These are phyloP conservation scores for Cryptococcus amylolentus DNA, from an alignment of 1,284 basidiomycete genomes.

Conservation along the genomic window DNA sequence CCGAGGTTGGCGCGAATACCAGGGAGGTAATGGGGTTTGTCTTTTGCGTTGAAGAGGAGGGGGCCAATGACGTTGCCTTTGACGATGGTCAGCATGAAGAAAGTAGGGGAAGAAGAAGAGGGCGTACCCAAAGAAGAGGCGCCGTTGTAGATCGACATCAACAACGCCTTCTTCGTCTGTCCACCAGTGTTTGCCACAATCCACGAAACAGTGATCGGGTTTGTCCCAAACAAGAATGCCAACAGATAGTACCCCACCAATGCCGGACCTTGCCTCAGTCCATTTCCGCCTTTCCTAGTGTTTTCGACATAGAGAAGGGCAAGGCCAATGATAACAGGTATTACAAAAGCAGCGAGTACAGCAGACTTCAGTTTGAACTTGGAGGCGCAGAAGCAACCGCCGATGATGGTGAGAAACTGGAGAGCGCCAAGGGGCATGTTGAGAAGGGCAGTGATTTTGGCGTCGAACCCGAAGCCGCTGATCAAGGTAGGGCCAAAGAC, in stretches of 20 bases:
- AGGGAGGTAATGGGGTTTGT: constrained; percentile 42
- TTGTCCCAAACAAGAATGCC: constrained; percentile 48
- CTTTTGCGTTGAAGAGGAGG: constrained; percentile 41
- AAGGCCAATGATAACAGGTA: constrained; percentile 43
- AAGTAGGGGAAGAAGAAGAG: not conserved
- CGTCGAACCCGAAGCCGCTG: constrained; percentile 38
- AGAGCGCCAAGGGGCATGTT: constrained; percentile 50
- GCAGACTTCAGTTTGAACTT: constrained; percentile 38
- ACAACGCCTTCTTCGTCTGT: constrained; percentile 48
- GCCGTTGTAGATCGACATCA: constrained; percentile 37
- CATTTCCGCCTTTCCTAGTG: constrained; percentile 9
- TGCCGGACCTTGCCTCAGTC: constrained; percentile 8
- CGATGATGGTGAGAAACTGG: constrained; percentile 39
- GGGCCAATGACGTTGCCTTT: constrained; percentile 11
- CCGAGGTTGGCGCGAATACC: constrained; percentile 42
- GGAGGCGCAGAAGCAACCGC: constrained; percentile 34
- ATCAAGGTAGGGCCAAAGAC: constrained; percentile 37
- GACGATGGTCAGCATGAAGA: not conserved
- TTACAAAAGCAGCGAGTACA: constrained; percentile 32
- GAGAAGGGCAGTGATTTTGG: constrained; percentile 38
- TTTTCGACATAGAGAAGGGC: constrained; percentile 20
- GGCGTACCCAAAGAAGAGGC: constrained; percentile 25
- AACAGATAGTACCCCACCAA: constrained; percentile 50
- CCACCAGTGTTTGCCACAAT: constrained; percentile 45
- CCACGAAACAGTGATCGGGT: constrained; percentile 49